Conservation (phyloP, 768 basidiomycete species). For the Serendipita sp. region DNA sequence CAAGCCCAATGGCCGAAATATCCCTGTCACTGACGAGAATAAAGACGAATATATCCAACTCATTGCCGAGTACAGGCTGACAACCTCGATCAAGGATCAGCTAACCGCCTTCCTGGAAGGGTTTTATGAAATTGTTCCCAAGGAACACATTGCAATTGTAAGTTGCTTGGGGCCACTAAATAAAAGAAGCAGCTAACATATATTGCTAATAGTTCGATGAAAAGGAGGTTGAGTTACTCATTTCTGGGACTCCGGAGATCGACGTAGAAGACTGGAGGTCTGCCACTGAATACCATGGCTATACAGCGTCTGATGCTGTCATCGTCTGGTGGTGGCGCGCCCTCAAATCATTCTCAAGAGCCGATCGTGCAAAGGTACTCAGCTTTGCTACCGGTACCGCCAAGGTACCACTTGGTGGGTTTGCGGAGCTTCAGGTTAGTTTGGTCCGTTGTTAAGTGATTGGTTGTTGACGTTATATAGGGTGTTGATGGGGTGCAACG, state of each 20-base stretch:
- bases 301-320: conserved; percentile 77
- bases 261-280: conserved; percentile 96
- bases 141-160: conserved; percentile 85
- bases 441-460: neutral
- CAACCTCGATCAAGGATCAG: conserved; percentile 89
- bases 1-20: conserved; percentile 66
- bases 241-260: conserved; percentile 95
- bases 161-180: conserved; percentile 20
- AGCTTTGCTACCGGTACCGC: conserved; percentile 92
- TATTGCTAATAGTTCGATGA: conserved; percentile 58
- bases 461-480: conserved; percentile 18
- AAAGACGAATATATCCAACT: conserved; percentile 91
- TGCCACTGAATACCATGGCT: conserved; percentile 81
- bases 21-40: conserved; percentile 91
- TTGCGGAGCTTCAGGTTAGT: conserved; percentile 60
- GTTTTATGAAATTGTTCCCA: conserved; percentile 96
- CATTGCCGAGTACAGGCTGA: conserved; percentile 84
- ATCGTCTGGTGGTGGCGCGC: conserved; percentile 99
- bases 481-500: conserved; percentile 86
- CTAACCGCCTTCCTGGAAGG: conserved; percentile 78
- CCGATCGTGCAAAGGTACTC: conserved; percentile 89
- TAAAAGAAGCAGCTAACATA: conserved; percentile 11
- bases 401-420: conserved; percentile 85
- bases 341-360: conserved; percentile 89
- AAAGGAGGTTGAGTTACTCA: conserved; percentile 82